phyloP scores from a whole-genome alignment of 345 rosid genomes.

The Aquilaria yunnanensis region DNA sequence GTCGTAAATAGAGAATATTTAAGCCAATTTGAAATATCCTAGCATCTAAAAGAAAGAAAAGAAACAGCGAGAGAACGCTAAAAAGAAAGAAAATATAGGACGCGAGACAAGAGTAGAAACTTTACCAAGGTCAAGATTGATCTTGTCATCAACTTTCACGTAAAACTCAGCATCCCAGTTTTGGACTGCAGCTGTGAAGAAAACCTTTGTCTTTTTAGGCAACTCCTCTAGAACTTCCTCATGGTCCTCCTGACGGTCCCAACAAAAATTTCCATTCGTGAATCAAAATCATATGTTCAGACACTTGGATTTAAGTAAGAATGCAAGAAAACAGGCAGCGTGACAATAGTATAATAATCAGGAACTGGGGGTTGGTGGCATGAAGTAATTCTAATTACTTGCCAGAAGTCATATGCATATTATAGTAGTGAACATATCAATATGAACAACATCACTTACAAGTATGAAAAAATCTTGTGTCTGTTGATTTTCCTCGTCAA shows the following conservation, averaged over 20 bases:
- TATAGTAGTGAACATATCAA: neutral
- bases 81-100: too few species aligned
- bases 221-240: slow-evolving; percentile 94
- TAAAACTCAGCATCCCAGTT: slow-evolving; percentile 96
- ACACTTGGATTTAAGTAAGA: slow-evolving; percentile 5
- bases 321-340: slow-evolving; percentile 5
- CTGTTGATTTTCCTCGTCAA: slow-evolving; percentile 58
- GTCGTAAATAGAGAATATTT: too few species aligned
- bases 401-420: too few species aligned
- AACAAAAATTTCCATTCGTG: neutral
- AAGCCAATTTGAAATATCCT: too few species aligned
- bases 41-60: neutral
- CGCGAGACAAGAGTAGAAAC: slow-evolving; percentile 10
- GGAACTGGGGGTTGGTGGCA: too few species aligned
- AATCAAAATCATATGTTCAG: slow-evolving; percentile 1
- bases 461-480: slow-evolving; percentile 85
- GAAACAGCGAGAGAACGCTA: neutral
- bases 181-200: slow-evolving; percentile 83
- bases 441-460: slow-evolving; percentile 40
- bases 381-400: too few species aligned
- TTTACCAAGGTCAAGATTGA: slow-evolving; percentile 80
- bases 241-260: slow-evolving; percentile 67
- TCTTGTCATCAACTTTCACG: slow-evolving; percentile 77
- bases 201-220: slow-evolving; percentile 79
- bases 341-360: too few species aligned